Evolutionary conservation across 495 filamentous ascomycete species (phyloP), one percentile per base, ranked within the genome.

Genomic region (Parathielavia hyrcaniae): DNA sequence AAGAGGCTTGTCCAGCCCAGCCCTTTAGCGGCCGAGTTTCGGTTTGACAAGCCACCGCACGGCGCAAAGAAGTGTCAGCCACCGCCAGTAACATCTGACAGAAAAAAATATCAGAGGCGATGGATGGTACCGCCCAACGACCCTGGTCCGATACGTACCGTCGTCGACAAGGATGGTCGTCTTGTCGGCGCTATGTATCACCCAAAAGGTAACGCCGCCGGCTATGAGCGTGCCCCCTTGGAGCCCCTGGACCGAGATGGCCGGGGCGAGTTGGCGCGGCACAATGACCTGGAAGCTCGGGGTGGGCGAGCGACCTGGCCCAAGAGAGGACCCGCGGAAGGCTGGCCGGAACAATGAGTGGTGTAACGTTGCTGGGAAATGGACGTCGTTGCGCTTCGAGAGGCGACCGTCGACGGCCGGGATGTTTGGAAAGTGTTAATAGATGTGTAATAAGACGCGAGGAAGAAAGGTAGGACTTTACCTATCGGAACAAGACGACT

Each of bases 111-210:
- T 7, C 3, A 16, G 7, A 13, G 40, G 11, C 35, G 35, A 17
- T 51, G 49, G 49, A 16, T 12, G 9, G 5, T 7, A 4, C 49
- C 49, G 17, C 49, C 17, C 4, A 51, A 51, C 32, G 49, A 51
- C 5, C 34, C 49, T 0, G 49, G 49, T 0, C 35, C 35, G 20
- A 30, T 39, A 1, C 49, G 35, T 1, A 19, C 49, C 3, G 49
- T 51, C 5, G 35, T 40, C 19, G 40, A 51, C 49, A 26, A 26
- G 10, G 35, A 51, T 23, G 12, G 35, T 2, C 49, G 26, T 5
- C 10, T 51, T 6, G 19, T 51, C 9, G 35, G 49, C 7, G 35
- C 49, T 9, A 51, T 51, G 19, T 51, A 51, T 11, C 49, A 51
- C 6, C 34, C 34, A 0, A 35, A 51, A 14, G 49, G 49, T 0